Percentiles rank a stretch among this genome's conserved stretches.
Evolutionary conservation across 2,329 filamentous ascomycete genomes (phyloP).

Genomic region (Fusarium robinianum): DNA sequence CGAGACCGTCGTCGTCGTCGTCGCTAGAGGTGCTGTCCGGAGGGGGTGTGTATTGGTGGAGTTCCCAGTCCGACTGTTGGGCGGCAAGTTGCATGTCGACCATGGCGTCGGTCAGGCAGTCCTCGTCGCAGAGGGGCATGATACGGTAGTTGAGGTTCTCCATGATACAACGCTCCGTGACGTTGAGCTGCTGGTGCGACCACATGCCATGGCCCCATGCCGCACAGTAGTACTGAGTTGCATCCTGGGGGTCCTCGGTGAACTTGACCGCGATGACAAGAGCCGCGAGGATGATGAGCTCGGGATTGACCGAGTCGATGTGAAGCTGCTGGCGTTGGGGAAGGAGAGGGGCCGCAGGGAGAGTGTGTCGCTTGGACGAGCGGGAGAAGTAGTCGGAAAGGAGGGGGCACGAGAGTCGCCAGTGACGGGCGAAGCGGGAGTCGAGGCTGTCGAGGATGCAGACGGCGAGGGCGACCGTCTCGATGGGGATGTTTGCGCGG

Average conservation of each 20-base stretch:
- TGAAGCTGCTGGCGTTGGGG: constrained; percentile 50
- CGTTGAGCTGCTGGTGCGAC: constrained; percentile 65
- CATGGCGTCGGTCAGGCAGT: constrained; percentile 61
- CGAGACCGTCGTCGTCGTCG: constrained; percentile 36
- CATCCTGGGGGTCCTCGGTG: constrained; percentile 61
- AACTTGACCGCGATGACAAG: constrained; percentile 70
- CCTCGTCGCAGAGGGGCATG: constrained; percentile 61
- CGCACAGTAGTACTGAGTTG: constrained; percentile 57
- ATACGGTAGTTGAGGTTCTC: constrained; percentile 67
- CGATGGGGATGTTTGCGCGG: constrained; percentile 61
- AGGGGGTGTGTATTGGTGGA: constrained; percentile 37
- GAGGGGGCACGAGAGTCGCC: constrained; percentile 64
- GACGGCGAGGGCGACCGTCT: constrained; percentile 66
- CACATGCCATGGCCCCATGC: constrained; percentile 61
- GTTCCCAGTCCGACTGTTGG: constrained; percentile 36
- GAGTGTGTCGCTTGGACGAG: constrained; percentile 53
- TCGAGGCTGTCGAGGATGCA: constrained; percentile 69
- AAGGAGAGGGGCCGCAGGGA: constrained; percentile 47
- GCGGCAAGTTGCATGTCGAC: constrained; percentile 67
- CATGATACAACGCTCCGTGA: constrained; percentile 66
- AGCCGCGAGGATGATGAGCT: constrained; percentile 66
- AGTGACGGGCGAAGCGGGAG: constrained; percentile 64
- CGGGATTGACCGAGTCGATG: constrained; percentile 65
- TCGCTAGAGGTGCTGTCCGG: constrained; percentile 38
- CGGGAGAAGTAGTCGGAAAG: constrained; percentile 36